Base-by-base conservation (phyloP, 495 filamentous ascomycete genomes). In the Xylaria longipes region DNA sequence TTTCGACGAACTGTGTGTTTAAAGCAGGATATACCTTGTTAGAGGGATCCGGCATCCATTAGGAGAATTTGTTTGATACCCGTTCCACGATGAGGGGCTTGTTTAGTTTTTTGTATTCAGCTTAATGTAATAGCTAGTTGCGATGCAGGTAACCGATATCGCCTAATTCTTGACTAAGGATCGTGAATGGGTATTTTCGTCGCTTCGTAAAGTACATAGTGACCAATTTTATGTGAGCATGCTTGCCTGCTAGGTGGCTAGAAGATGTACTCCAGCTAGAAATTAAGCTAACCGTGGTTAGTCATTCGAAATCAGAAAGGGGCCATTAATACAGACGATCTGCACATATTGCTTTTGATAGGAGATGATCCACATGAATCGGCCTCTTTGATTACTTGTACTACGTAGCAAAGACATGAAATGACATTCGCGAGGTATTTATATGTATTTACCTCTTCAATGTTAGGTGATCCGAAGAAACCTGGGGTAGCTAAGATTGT, bases 31-130 rank as follows among this genome's bases (percentile, higher is more conserved):
- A 52, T 61, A 52, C n/a, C n/a, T 29, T 39, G 39, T 41, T 41
- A 4, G 14, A 35, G 43, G n/a, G 20, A 60, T 14, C 35, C 17
- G 14, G 48, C 35, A 20, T 43, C 7, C 54, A 8, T 37, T 41
- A 54, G 41, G 43, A 63, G 31, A 48, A 22, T 43, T 39, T 45
- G 12, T n/a, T 63, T 45, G 68, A 70, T 70, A 70, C 68, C 68
- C 68, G n/a, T 48, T 43, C 22, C 68, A 41, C 11, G 25, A 70
- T 15, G 22, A 52, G 56, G 27, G 39, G 68, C 9, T 63, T 63
- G 27, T 46, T 46, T 60, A 17, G 4, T 60, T 37, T 60, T 4
- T 61, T 48, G 17, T 69, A 14, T 29, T 37, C 54, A 22, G 45
- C 27, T 33, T 52, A n/a, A 52, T 66, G 45, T 66, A 66, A 66